Conservation (phyloP, 2,329 filamentous ascomycete species). For the Venturia aucupariae region DNA sequence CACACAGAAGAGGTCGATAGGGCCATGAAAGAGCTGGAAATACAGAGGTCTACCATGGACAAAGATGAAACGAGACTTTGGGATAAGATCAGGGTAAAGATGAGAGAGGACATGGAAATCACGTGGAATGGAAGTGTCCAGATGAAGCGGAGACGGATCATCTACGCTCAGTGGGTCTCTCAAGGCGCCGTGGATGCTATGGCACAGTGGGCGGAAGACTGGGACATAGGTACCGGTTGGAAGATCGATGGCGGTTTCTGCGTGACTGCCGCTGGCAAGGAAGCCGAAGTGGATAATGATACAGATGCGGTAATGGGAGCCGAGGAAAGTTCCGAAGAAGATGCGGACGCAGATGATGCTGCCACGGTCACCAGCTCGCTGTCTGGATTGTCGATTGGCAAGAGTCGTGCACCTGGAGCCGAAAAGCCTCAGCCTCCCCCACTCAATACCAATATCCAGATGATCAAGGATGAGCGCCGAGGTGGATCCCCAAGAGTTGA, state of each 20-base stretch:
- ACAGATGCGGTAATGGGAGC: not conserved
- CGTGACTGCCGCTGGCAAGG: not conserved
- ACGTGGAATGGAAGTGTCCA: not conserved
- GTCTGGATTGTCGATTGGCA: not conserved
- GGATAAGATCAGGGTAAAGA: not conserved
- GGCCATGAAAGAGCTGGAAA: not conserved
- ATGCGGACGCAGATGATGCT: not conserved
- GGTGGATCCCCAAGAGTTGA: not conserved
- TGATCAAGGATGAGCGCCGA: constrained; percentile 8
- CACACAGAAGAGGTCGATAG: not conserved
- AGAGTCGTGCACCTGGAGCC: not conserved
- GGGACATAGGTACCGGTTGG: constrained; percentile 6
- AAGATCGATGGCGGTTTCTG: not conserved
- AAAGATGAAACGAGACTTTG: not conserved
- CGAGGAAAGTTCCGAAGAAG: not conserved
- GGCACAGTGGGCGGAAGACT: constrained; percentile 3
- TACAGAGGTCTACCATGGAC: not conserved
- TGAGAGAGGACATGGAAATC: constrained; percentile 6
- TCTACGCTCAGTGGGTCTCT: constrained; percentile 11
- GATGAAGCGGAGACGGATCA: constrained; percentile 10
- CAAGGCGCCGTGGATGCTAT: constrained; percentile 11
- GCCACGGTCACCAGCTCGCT: not conserved
- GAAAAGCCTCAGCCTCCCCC: not conserved
- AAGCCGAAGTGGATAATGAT: not conserved
- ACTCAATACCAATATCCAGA: not conserved